Evolutionary conservation across 345 rosid genomes (phyloP).

Genomic region (Citrus australasica): DNA sequence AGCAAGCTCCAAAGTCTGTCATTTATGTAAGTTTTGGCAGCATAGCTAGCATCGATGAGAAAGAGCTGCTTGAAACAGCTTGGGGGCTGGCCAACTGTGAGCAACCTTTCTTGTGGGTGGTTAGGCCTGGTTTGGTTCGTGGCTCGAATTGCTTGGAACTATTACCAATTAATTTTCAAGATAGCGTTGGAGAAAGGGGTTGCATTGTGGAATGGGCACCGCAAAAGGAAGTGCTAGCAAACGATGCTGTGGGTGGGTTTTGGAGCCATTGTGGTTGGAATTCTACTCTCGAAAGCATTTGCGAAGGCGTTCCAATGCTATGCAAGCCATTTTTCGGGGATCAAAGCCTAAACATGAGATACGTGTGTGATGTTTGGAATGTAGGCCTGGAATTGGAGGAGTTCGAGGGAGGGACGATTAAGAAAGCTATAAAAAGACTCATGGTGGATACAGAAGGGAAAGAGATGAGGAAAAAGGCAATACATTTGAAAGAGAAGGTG

Average conservation of each 20-base stretch:
- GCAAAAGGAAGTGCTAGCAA: slow-evolving; percentile 28
- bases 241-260: slow-evolving; percentile 27
- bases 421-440: slow-evolving; percentile 15
- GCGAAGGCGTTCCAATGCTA: slow-evolving; percentile 26
- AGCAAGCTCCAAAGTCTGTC: slow-evolving; percentile 18
- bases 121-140: slow-evolving; percentile 18
- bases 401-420: slow-evolving; percentile 16
- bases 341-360: slow-evolving; percentile 20
- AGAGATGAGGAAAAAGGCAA: slow-evolving; percentile 9
- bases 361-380: slow-evolving; percentile 20
- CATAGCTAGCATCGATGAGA: slow-evolving; percentile 22
- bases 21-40: slow-evolving; percentile 33
- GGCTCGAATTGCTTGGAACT: slow-evolving; percentile 12
- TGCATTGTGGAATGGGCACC: slow-evolving; percentile 35
- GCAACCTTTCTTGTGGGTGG: slow-evolving; percentile 33
- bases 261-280: slow-evolving; percentile 40
- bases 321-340: slow-evolving; percentile 25
- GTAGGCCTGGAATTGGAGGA: slow-evolving; percentile 19
- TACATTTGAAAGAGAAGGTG: slow-evolving; percentile 17
- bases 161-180: slow-evolving; percentile 14
- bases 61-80: slow-evolving; percentile 22
- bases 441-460: slow-evolving; percentile 23
- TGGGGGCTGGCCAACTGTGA: slow-evolving; percentile 27
- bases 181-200: slow-evolving; percentile 17
- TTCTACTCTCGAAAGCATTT: slow-evolving; percentile 23